Base-by-base conservation (phyloP, 2,329 filamentous ascomycete species). In the Arthroderma uncinatum region DNA sequence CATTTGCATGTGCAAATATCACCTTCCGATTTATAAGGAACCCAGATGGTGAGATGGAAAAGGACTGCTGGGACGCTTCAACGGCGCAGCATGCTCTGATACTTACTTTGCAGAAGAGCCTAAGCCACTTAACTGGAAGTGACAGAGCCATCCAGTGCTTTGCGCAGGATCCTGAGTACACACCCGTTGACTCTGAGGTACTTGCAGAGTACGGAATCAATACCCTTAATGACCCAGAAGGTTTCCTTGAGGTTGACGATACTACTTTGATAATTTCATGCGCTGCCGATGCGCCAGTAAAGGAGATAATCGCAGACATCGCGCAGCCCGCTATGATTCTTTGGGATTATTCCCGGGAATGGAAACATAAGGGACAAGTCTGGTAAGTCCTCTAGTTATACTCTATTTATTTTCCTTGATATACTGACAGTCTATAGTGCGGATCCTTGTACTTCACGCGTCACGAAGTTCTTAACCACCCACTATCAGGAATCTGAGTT, bases 231-330 rank as follows among this genome's bases (percentile, higher is more conserved):
- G 66, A 67, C 39, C 63, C 66, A 0, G 63, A 65, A 6, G 72
- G 68, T 2, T 75, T 73, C 57, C 61, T 72, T 0, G 68, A 70
- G 55, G 57, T 74, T 0, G 69, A 75, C 57, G 64, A 70, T 4
- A 57, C 67, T n/a, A 70, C 70, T 10, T 54, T 71, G 28, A 68
- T 74, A n/a, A 62, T 75, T 55, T 71, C 70, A 0, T 58, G 67
- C 8, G 66, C 64, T 34, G 60, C 69, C 1, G 64, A 68, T 42
- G 63, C 70, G 0, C 68, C 72, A 0, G 64, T 73, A 4, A 70
- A 69, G 52, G 68, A 74, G 58, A 67, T 74, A 23, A 62, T 75
- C 36, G 66, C 68, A n/a, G 72, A 74, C 60, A 62, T 70, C 52
- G 66, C 70, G 42, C 68, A 66, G 47, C 72, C 71, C 5, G 64